Conservation (phyloP, 2,329 filamentous ascomycete species). For the Colletotrichum costaricense region DNA sequence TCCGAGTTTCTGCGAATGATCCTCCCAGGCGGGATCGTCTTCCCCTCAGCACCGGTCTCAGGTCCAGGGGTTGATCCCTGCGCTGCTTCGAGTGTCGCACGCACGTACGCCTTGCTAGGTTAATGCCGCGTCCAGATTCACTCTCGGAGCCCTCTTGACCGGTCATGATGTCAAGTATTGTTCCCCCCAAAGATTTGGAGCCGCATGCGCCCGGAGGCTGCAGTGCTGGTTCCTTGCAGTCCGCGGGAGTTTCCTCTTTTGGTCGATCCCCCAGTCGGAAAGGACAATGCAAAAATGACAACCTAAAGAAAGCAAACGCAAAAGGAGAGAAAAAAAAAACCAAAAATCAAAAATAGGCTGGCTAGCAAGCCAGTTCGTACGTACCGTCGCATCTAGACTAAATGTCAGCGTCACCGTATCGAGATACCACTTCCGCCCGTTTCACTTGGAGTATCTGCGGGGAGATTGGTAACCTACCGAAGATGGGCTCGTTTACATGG, state of each 20-base stretch:
- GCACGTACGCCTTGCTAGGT: conserved; percentile 37
- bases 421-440: conserved; percentile 2
- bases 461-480: conserved; percentile 56
- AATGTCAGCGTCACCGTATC: conserved; percentile 27
- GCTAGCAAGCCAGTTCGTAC: conserved; percentile 47
- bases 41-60: conserved; percentile 40
- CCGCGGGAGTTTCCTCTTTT: background rate
- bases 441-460: background rate
- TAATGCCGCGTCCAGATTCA: conserved; percentile 41
- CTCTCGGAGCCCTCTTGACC: conserved; percentile 40
- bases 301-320: conserved; percentile 17
- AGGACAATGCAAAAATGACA: background rate
- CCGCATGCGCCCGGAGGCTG: conserved; percentile 37
- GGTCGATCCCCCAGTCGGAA: background rate
- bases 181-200: conserved; percentile 33
- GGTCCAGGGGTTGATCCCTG: conserved; percentile 37
- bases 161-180: conserved; percentile 42
- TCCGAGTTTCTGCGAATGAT: conserved; percentile 27
- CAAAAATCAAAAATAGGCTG: conserved; percentile 8
- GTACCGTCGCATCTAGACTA: conserved; percentile 70
- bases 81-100: conserved; percentile 40
- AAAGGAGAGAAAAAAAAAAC: conserved; percentile 22
- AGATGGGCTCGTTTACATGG: conserved; percentile 89
- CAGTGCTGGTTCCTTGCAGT: conserved; percentile 37
- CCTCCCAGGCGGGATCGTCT: conserved; percentile 27